Evolutionary conservation across 257 asterid genomes (phyloP).

Genomic region (Echites panduratus): DNA sequence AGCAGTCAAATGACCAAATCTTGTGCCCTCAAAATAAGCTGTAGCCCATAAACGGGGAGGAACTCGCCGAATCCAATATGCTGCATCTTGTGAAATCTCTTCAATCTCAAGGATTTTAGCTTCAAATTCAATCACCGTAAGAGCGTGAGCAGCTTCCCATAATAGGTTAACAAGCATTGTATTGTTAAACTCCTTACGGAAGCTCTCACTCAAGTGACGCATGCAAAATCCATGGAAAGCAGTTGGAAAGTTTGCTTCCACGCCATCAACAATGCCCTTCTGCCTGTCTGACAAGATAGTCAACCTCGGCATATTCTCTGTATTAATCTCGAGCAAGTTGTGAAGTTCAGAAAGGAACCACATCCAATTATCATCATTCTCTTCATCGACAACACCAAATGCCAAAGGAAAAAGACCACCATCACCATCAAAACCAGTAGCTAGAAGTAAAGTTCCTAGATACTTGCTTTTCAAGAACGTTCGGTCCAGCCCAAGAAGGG

Average conservation of each 20-base stretch:
- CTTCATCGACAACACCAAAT: slow-evolving; percentile 93
- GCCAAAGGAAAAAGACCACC: slow-evolving; percentile 90
- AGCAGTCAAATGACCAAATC: slow-evolving; percentile 88
- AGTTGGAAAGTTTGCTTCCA: slow-evolving; percentile 83
- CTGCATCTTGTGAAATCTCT: slow-evolving; percentile 86
- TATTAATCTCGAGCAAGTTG: slow-evolving; percentile 71
- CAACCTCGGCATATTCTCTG: slow-evolving; percentile 95
- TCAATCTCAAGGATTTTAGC: slow-evolving; percentile 73
- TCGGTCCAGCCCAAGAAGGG: slow-evolving; percentile 86
- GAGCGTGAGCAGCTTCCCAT: slow-evolving; percentile 91
- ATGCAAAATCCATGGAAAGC: slow-evolving; percentile 93
- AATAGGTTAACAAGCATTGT: slow-evolving; percentile 74
- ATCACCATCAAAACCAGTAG: slow-evolving; percentile 93
- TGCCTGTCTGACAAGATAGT: slow-evolving; percentile 88
- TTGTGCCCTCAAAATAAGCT: slow-evolving; percentile 73
- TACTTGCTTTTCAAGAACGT: slow-evolving; percentile 83
- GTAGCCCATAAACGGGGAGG: slow-evolving; percentile 92
- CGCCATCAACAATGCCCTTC: slow-evolving; percentile 76
- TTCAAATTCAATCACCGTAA: slow-evolving; percentile 67
- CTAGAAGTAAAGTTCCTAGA: slow-evolving; percentile 79
- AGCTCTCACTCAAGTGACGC: slow-evolving; percentile 88
- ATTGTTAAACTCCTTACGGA: slow-evolving; percentile 83
- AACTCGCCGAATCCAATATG: slow-evolving; percentile 73
- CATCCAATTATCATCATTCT: slow-evolving; percentile 90
- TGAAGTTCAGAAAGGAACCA: slow-evolving; percentile 98